phyloP scores from a whole-genome alignment of 2,329 filamentous ascomycete genomes.

The Aspergillus intermedius region DNA sequence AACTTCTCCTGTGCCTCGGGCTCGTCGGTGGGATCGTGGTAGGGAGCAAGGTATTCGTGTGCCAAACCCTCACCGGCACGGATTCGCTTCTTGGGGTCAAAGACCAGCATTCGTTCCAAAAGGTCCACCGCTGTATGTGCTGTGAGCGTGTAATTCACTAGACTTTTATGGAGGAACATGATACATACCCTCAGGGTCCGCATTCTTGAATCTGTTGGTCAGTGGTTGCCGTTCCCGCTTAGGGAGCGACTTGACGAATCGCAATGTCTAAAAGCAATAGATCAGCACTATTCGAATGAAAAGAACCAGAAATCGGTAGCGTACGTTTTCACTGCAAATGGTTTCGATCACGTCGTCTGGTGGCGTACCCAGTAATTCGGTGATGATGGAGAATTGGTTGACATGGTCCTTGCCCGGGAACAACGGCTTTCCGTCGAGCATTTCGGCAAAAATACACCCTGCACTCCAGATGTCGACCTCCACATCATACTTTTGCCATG shows the following conservation, averaged over 20 bases:
- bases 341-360: conserved; percentile 98
- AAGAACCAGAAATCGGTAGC: conserved; percentile 22
- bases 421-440: conserved; percentile 95
- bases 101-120: conserved; percentile 93
- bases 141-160: conserved; percentile 6
- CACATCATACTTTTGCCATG: conserved; percentile 99
- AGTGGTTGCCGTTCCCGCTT: conserved; percentile 88
- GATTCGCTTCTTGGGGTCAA: conserved; percentile 94
- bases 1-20: conserved; percentile 95
- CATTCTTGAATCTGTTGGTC: conserved; percentile 86
- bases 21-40: conserved; percentile 96
- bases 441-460: conserved; percentile 97
- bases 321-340: conserved; percentile 94
- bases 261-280: conserved; percentile 60
- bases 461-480: conserved; percentile 99
- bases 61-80: conserved; percentile 78
- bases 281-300: conserved; percentile 17
- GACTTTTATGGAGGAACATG: not conserved
- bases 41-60: conserved; percentile 90
- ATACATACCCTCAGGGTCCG: conserved; percentile 69
- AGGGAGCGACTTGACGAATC: conserved; percentile 95
- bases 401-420: conserved; percentile 99
- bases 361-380: conserved; percentile 89
- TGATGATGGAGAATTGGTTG: conserved; percentile 99
- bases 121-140: conserved; percentile 69